Evolutionary conservation across 2,329 filamentous ascomycete genomes (phyloP).

Genomic region (Hypomyces perniciosus): DNA sequence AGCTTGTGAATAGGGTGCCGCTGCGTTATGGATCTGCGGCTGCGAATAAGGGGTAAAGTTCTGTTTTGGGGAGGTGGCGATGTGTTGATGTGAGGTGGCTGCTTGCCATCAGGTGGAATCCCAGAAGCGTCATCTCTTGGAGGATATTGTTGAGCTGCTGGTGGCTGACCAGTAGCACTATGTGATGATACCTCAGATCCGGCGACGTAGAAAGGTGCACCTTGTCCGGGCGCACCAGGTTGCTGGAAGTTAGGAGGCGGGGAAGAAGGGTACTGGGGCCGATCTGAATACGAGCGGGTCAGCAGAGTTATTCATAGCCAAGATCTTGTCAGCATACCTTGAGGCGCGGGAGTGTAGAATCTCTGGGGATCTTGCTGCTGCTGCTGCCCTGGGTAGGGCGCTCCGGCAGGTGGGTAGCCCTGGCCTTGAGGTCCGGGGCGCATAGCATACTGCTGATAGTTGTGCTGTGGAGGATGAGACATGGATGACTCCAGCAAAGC

Average conservation of each 20-base stretch:
- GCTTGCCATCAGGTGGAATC: conserved; percentile 40
- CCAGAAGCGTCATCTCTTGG: conserved; percentile 47
- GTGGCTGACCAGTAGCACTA: conserved; percentile 19
- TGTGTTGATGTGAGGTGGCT: conserved; percentile 46
- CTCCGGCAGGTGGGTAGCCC: conserved; percentile 36
- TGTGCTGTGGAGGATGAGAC: conserved; percentile 80
- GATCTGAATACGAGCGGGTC: conserved; percentile 29
- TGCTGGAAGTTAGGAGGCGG: conserved; percentile 52
- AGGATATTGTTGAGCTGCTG: conserved; percentile 43
- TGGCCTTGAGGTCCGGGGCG: conserved; percentile 43
- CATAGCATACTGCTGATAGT: conserved; percentile 64
- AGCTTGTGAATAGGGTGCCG: conserved; percentile 38
- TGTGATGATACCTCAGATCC: conserved; percentile 48
- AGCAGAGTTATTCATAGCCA: background rate
- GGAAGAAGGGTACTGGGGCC: conserved; percentile 42
- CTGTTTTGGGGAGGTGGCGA: conserved; percentile 45
- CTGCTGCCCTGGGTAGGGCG: conserved; percentile 36
- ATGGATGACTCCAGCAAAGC: conserved; percentile 93
- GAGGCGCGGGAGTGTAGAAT: conserved; percentile 52
- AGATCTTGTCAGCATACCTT: conserved; percentile 1
- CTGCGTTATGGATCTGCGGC: conserved; percentile 19
- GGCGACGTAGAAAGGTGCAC: conserved; percentile 58
- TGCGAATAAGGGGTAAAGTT: conserved; percentile 40
- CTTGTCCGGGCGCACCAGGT: conserved; percentile 36
- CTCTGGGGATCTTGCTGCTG: conserved; percentile 56